These are phyloP conservation scores for Cercophora scortea DNA, from an alignment of 495 filamentous ascomycete species.

Conservation along the genomic window DNA sequence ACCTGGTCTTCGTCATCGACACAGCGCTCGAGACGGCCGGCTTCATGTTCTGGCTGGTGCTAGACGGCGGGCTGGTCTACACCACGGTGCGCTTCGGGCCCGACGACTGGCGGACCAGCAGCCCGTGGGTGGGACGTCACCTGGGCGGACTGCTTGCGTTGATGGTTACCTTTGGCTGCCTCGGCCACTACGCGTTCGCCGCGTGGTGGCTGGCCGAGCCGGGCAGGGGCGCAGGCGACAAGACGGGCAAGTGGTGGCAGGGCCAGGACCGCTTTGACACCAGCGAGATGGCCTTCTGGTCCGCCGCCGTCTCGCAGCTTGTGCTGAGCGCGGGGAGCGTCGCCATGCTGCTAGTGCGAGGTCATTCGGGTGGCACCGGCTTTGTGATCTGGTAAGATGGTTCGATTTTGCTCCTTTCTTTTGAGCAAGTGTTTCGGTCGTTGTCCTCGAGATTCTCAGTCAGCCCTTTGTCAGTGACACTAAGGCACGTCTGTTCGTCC, in stretches of 20 bases:
- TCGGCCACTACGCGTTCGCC: slow-evolving; percentile 24
- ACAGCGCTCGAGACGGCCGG: slow-evolving; percentile 26
- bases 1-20: slow-evolving; percentile 32
- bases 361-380: slow-evolving; percentile 32
- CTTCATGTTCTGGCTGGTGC: slow-evolving; percentile 32
- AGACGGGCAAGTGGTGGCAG: slow-evolving; percentile 28
- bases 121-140: slow-evolving; percentile 26
- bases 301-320: slow-evolving; percentile 20
- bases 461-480: too few relatives aligned
- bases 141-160: slow-evolving; percentile 22
- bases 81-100: slow-evolving; percentile 25
- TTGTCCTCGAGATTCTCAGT: not conserved
- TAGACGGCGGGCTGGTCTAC: slow-evolving; percentile 36
- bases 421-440: not conserved
- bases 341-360: slow-evolving; percentile 25
- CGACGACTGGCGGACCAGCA: slow-evolving; percentile 23
- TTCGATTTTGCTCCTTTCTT: not conserved
- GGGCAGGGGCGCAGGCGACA: slow-evolving; percentile 12
- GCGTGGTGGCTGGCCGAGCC: slow-evolving; percentile 31
- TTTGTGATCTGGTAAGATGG: slow-evolving; percentile 34
- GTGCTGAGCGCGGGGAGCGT: slow-evolving; percentile 22
- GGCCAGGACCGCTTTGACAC: slow-evolving; percentile 30
- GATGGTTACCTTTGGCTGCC: slow-evolving; percentile 17
- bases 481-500: too few relatives aligned
- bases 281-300: slow-evolving; percentile 39